phyloP scores from a whole-genome alignment of 2,329 filamentous ascomycete genomes.

The Ophiostoma ulmi region DNA sequence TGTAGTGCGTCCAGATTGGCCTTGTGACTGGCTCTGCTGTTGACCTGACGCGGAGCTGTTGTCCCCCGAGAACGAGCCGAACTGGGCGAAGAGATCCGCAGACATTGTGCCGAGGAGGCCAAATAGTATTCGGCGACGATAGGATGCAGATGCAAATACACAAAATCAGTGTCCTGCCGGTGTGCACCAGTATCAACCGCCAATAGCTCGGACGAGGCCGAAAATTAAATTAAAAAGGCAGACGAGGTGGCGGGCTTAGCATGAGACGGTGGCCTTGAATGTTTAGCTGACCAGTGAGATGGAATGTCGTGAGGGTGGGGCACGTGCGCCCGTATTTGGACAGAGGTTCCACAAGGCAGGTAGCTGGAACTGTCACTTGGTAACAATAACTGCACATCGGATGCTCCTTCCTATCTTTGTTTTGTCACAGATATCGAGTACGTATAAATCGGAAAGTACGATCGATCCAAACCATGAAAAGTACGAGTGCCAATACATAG shows the following conservation, averaged over 20 bases:
- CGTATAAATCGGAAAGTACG: not conserved
- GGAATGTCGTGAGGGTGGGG: conserved; percentile 17
- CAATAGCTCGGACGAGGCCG: not conserved
- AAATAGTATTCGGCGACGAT: not conserved
- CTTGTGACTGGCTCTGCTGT: conserved; percentile 26
- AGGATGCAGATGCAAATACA: not conserved
- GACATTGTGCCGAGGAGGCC: conserved; percentile 45
- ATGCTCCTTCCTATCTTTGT: not conserved
- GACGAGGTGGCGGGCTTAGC: not conserved
- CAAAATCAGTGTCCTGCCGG: not conserved
- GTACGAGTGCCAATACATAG: not conserved
- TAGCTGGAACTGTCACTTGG: not conserved
- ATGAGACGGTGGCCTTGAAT: not conserved
- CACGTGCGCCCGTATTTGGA: conserved; percentile 14
- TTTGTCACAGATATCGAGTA: not conserved
- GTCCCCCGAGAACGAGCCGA: conserved; percentile 46
- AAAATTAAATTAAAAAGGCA: not conserved
- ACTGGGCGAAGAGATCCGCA: conserved; percentile 60
- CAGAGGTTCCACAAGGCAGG: not conserved
- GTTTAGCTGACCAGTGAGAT: not conserved
- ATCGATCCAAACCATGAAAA: not conserved
- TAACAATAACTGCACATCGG: not conserved
- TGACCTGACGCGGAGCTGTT: conserved; percentile 30
- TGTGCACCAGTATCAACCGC: not conserved
- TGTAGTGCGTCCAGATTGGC: conserved; percentile 18